These are phyloP conservation scores for Neoboletus subvelutipes DNA, from an alignment of 768 basidiomycete species.

Conservation along the genomic window DNA sequence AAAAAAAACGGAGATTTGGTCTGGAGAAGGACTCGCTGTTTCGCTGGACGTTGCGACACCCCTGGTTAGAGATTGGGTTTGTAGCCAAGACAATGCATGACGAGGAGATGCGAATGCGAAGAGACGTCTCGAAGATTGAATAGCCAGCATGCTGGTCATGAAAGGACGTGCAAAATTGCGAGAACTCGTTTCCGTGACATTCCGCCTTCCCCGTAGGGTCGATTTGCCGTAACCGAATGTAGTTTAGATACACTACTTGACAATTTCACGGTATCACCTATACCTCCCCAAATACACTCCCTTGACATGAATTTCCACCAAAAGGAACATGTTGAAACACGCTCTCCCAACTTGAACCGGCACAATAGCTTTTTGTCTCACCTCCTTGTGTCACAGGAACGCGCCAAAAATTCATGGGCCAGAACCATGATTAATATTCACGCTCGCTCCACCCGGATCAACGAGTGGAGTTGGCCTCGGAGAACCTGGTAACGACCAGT, in stretches of 20 bases:
- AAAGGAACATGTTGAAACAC: constrained; percentile 1
- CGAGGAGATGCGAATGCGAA: constrained; percentile 1
- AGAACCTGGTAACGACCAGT: no score
- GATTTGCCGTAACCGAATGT: neutral
- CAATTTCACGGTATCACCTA: no score
- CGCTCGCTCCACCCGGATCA: no score
- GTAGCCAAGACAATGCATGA: neutral
- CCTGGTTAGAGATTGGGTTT: constrained; percentile 5
- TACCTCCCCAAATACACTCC: no score
- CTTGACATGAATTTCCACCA: neutral
- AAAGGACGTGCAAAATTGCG: neutral
- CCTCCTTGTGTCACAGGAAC: constrained; percentile 1
- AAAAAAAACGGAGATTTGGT: neutral
- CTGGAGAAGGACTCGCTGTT: constrained; percentile 11
- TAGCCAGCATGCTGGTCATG: constrained; percentile 10
- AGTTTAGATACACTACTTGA: no score
- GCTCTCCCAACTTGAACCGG: constrained; percentile 1
- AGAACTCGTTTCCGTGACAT: constrained; percentile 1
- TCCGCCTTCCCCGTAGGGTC: constrained; percentile 9
- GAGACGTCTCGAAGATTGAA: neutral
- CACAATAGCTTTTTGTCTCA: neutral
- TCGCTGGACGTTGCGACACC: constrained; percentile 21
- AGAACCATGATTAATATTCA: no score
- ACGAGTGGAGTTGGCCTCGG: no score
- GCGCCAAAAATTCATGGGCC: neutral